Percentiles rank a stretch among this genome's conserved stretches.
These are phyloP conservation scores for Pseudofabraea citricarpa DNA, from an alignment of 2,329 filamentous ascomycete species.

Conservation along the genomic window DNA sequence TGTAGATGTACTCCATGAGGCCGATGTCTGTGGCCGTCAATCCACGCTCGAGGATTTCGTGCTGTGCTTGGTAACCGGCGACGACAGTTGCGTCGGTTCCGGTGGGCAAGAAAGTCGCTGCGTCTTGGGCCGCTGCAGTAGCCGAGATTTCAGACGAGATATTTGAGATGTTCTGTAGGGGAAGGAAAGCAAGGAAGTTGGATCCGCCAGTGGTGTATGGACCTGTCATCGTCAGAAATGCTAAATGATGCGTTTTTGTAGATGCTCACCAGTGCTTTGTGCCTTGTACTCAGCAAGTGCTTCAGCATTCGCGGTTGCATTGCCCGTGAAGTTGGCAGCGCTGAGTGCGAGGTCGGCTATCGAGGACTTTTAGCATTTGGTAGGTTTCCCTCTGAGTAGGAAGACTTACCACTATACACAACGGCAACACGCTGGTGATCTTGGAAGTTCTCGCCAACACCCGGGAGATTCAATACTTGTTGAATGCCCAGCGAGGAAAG, in stretches of 20 bases:
- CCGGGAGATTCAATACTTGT: slow-evolving; percentile 30
- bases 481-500: slow-evolving; percentile 27
- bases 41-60: background rate
- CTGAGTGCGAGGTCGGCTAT: too few relatives aligned
- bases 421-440: slow-evolving; percentile 15
- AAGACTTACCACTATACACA: background rate
- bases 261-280: background rate
- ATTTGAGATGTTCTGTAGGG: background rate
- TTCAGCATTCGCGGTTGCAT: background rate
- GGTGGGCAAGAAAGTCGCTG: background rate
- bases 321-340: background rate
- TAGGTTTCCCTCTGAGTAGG: background rate
- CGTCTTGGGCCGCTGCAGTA: background rate
- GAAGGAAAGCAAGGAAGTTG: background rate
- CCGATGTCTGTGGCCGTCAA: background rate
- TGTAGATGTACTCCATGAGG: slow-evolving; percentile 1
- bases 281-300: background rate
- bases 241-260: too few relatives aligned
- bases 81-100: background rate
- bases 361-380: too few relatives aligned
- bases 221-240: too few relatives aligned
- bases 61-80: slow-evolving; percentile 2
- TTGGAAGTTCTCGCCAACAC: slow-evolving; percentile 31
- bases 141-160: background rate
- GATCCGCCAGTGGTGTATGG: background rate